These are phyloP conservation scores for Anthoceros angustus DNA, from an alignment of 225 moss, liverwort and hornwort genomes.

Conservation along the genomic window DNA sequence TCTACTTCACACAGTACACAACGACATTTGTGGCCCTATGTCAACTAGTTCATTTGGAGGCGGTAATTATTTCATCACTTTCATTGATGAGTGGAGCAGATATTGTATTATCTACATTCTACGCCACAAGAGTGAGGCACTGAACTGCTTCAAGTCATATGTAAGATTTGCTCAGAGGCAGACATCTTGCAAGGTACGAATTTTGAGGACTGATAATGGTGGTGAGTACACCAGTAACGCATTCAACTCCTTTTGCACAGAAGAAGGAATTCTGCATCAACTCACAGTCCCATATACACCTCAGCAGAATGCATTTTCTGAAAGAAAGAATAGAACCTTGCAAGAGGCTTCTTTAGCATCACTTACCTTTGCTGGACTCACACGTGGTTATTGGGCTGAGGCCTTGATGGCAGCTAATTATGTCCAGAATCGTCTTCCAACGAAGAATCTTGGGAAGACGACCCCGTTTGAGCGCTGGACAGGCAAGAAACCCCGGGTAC, in stretches of 20 bases:
- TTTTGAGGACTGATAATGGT: background rate
- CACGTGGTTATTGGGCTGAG: conserved; percentile 5
- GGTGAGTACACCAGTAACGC: background rate
- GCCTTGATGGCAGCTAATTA: background rate
- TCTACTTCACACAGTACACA: background rate
- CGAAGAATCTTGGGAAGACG: background rate
- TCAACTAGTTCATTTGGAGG: background rate
- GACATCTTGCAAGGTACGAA: background rate
- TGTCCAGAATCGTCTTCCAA: conserved; percentile 2
- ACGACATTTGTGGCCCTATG: background rate
- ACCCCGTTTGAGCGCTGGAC: conserved; percentile 1
- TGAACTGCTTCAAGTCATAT: conserved; percentile 5
- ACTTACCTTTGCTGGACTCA: background rate
- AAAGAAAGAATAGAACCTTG: conserved; percentile 6
- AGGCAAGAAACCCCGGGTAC: background rate
- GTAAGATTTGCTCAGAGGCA: conserved; percentile 8
- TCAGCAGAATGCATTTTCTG: too few relatives aligned
- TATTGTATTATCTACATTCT: background rate
- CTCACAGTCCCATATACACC: too few relatives aligned
- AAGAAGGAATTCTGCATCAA: too few relatives aligned
- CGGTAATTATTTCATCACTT: background rate
- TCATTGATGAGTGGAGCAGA: conserved; percentile 3
- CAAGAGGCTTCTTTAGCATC: background rate
- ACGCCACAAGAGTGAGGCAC: background rate
- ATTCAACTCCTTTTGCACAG: background rate